A percentile compares a stretch with the other conserved stretches of the same genome.
Evolutionary conservation across 2,329 filamentous ascomycete species (phyloP).

Genomic region (Epichloe uncinata): DNA sequence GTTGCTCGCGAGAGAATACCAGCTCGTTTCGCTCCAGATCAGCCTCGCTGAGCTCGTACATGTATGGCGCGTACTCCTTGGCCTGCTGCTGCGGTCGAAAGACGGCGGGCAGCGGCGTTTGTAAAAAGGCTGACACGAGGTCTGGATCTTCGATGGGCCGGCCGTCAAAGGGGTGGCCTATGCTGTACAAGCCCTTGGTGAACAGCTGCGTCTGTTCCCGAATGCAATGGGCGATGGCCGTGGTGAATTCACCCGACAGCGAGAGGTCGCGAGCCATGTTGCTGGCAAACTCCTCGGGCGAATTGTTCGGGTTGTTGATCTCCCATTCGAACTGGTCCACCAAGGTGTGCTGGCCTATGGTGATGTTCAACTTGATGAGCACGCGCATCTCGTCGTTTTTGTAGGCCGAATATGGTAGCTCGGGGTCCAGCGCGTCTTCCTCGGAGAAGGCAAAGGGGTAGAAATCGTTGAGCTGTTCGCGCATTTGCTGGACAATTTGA

Average conservation of each 20-base stretch:
- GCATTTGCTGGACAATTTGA: conserved; percentile 54
- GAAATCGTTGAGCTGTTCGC: conserved; percentile 84
- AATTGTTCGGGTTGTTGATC: conserved; percentile 88
- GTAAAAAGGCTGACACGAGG: conserved; percentile 70
- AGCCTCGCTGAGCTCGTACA: conserved; percentile 86
- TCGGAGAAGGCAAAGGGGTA: conserved; percentile 85
- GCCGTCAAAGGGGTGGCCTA: conserved; percentile 90
- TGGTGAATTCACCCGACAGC: conserved; percentile 88
- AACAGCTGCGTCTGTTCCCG: conserved; percentile 93
- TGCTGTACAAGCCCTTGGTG: conserved; percentile 81
- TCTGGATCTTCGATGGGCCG: conserved; percentile 87
- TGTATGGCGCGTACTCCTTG: conserved; percentile 84
- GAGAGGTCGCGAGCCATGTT: conserved; percentile 85
- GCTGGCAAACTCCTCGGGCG: conserved; percentile 83
- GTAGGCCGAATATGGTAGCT: conserved; percentile 82
- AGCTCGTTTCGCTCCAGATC: conserved; percentile 85
- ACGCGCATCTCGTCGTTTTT: conserved; percentile 99
- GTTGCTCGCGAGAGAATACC: conserved; percentile 84
- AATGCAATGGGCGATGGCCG: conserved; percentile 94
- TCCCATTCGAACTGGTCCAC: conserved; percentile 99
- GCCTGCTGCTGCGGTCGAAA: conserved; percentile 87
- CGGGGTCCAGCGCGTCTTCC: conserved; percentile 80
- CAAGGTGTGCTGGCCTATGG: conserved; percentile 84
- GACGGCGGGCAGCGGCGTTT: conserved; percentile 66
- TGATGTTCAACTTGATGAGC: conserved; percentile 91